Evolutionary conservation across 225 moss, liverwort and hornwort species (phyloP).

Genomic region (Antitrichia curtipendula): DNA sequence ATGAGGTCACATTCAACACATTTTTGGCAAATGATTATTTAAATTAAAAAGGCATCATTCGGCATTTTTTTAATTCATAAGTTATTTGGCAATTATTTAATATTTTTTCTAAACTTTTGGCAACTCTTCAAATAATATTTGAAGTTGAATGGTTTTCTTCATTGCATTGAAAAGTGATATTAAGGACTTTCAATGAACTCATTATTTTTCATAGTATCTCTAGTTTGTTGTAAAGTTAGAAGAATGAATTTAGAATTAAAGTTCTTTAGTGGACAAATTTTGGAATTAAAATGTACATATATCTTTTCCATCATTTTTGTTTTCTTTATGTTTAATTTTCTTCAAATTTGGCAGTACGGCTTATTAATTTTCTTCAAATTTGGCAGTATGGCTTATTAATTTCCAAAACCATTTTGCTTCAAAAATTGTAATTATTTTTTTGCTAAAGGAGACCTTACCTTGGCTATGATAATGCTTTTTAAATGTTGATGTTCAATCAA

Average conservation of each 20-base stretch:
- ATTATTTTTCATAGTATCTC: background rate
- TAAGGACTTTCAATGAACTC: too few relatives aligned
- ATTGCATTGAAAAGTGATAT: too few relatives aligned
- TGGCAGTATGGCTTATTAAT: background rate
- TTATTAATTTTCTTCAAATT: background rate
- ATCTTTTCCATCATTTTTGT: background rate
- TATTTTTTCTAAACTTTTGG: rapidly evolving
- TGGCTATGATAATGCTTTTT: too few relatives aligned
- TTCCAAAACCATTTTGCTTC: background rate
- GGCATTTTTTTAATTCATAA: background rate
- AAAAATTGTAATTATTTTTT: background rate
- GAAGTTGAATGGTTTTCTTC: background rate
- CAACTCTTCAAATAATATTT: background rate
- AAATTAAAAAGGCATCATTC: rapidly evolving
- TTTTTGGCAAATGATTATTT: background rate
- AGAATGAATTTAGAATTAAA: background rate
- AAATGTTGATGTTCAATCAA: background rate
- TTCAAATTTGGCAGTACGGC: rapidly evolving
- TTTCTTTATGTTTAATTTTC: background rate
- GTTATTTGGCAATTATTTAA: too few relatives aligned
- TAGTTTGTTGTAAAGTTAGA: background rate
- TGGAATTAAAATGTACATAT: background rate
- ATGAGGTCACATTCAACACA: rapidly evolving
- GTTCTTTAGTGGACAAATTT: rapidly evolving
- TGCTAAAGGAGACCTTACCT: rapidly evolving